Conservation (phyloP, 306 rosid genomes). For the Hippophae gyantsensis region DNA sequence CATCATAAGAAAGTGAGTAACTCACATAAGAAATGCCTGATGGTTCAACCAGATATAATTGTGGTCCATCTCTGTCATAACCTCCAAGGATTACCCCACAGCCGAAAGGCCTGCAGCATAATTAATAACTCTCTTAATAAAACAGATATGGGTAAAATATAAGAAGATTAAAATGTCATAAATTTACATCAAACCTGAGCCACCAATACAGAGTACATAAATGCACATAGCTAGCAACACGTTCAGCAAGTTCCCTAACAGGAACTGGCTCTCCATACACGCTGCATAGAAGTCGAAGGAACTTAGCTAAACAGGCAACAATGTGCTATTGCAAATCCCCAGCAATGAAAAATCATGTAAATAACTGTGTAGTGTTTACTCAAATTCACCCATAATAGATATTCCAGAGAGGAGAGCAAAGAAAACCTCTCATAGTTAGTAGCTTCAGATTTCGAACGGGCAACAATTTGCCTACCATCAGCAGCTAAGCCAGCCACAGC, state of each 20-base stretch:
- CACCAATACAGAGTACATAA: constrained; percentile 96
- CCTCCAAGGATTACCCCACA: constrained; percentile 97
- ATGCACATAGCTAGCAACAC: constrained; percentile 96
- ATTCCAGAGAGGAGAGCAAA: constrained; percentile 1
- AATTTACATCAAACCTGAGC: constrained; percentile 59
- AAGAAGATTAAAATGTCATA: constrained; percentile 8
- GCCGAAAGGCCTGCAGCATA: constrained; percentile 80
- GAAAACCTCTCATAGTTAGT: constrained; percentile 73
- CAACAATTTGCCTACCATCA: constrained; percentile 56
- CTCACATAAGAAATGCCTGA: constrained; percentile 92
- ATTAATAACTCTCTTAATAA: constrained; percentile 11
- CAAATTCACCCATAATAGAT: too few relatives aligned
- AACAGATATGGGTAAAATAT: constrained; percentile 15
- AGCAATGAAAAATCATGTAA: too few relatives aligned
- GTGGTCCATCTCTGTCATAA: constrained; percentile 98
- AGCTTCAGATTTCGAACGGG: constrained; percentile 77
- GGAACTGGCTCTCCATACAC: constrained; percentile 81
- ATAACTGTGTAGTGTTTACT: too few relatives aligned
- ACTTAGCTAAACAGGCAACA: constrained; percentile 20
- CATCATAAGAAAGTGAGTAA: constrained; percentile 12
- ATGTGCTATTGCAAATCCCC: neutral
- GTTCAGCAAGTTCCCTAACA: constrained; percentile 91
- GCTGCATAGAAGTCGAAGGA: constrained; percentile 30
- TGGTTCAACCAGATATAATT: constrained; percentile 90
- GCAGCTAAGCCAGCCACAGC: constrained; percentile 77